phyloP scores from a whole-genome alignment of 2,329 filamentous ascomycete genomes.

The Cercospora zeina region DNA sequence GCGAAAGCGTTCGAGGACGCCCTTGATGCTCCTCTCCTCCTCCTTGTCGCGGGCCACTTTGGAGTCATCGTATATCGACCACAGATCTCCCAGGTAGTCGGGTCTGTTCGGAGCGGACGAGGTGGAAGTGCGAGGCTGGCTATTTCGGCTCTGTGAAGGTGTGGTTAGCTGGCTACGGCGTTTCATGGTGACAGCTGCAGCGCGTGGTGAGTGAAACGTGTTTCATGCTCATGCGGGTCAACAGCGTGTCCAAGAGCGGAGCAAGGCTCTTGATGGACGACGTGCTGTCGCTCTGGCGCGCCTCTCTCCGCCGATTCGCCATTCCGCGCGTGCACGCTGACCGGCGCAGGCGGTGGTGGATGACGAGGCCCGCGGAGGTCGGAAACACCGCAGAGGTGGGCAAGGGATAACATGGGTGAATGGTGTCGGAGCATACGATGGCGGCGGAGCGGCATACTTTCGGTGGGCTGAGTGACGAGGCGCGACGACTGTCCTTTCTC shows the following conservation, averaged over 20 bases:
- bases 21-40: constrained; percentile 58
- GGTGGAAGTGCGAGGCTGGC: constrained; percentile 5
- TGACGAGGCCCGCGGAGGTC: constrained; percentile 7
- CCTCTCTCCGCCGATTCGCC: background rate
- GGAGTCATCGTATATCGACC: constrained; percentile 57
- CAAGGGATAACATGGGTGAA: constrained; percentile 4
- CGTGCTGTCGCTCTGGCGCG: background rate
- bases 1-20: constrained; percentile 55
- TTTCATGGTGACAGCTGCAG: constrained; percentile 6
- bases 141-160: constrained; percentile 21
- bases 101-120: constrained; percentile 45
- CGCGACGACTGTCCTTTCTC: constrained; percentile 45
- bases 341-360: constrained; percentile 11
- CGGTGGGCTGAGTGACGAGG: constrained; percentile 24
- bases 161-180: constrained; percentile 19
- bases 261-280: constrained; percentile 10
- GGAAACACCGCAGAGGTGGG: constrained; percentile 5
- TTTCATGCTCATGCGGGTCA: constrained; percentile 2
- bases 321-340: constrained; percentile 1
- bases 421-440: background rate
- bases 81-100: constrained; percentile 64
- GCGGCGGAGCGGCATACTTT: constrained; percentile 25
- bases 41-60: constrained; percentile 59
- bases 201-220: constrained; percentile 13
- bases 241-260: constrained; percentile 1